These are phyloP conservation scores for Phytophthora agathidicida DNA, from an alignment of 352 stramenopile species.

Conservation along the genomic window DNA sequence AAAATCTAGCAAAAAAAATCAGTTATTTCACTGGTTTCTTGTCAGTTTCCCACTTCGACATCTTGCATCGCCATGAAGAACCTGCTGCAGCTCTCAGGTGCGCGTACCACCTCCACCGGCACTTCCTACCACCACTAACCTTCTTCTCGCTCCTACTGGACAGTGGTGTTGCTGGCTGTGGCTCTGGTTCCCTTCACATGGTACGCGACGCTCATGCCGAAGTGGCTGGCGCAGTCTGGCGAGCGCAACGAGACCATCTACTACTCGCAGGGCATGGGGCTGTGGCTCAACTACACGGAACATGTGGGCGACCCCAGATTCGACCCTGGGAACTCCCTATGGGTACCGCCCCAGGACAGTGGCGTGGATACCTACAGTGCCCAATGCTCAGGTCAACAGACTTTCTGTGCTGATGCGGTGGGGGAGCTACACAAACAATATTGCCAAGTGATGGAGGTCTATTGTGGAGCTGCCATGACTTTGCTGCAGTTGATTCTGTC, in stretches of 20 bases:
- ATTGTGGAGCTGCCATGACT: conserved; percentile 63
- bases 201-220: conserved; percentile 74
- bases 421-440: conserved; percentile 79
- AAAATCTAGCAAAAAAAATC: too few relatives aligned
- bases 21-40: too few relatives aligned
- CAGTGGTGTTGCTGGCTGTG: conserved; percentile 60
- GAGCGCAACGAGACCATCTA: conserved; percentile 49
- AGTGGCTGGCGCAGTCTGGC: conserved; percentile 71
- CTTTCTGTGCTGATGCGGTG: conserved; percentile 56
- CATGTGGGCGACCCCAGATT: conserved; percentile 70
- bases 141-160: too few relatives aligned
- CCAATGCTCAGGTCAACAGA: conserved; percentile 63
- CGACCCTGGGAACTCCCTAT: conserved; percentile 81
- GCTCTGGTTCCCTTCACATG: conserved; percentile 58
- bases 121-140: not conserved
- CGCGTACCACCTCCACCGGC: not conserved
- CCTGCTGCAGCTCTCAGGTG: conserved; percentile 50
- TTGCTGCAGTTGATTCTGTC: conserved; percentile 68
- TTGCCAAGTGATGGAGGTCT: conserved; percentile 74
- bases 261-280: conserved; percentile 79
- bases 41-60: conserved; percentile 15
- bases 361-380: conserved; percentile 54
- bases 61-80: conserved; percentile 37
- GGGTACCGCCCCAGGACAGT: conserved; percentile 69
- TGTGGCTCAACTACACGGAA: conserved; percentile 87